These are phyloP conservation scores for Neurospora tetrasperma DNA, from an alignment of 495 filamentous ascomycete genomes.

Conservation along the genomic window DNA sequence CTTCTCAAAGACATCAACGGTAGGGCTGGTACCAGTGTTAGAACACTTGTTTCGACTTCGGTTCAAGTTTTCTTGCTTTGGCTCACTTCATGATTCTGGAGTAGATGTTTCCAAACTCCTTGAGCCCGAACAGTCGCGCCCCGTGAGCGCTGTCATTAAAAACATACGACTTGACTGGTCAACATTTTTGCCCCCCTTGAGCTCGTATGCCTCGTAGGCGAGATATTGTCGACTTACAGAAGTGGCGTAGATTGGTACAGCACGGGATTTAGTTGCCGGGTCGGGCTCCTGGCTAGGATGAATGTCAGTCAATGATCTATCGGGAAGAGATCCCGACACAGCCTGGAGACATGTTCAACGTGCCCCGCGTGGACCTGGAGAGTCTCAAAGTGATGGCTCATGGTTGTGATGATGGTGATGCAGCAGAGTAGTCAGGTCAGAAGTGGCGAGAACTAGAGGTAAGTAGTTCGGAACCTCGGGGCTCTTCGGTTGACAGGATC, in stretches of 20 bases:
- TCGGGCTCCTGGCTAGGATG: slow-evolving; percentile 66
- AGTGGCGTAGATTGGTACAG: slow-evolving; percentile 93
- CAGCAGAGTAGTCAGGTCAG: neutral
- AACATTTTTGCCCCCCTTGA: no score
- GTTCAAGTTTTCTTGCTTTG: neutral
- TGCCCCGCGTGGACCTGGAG: slow-evolving; percentile 96
- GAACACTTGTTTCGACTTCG: neutral
- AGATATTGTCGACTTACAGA: slow-evolving; percentile 44
- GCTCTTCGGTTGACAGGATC: neutral
- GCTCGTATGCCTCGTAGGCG: no score
- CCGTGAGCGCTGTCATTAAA: slow-evolving; percentile 98
- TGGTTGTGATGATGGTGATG: slow-evolving; percentile 6
- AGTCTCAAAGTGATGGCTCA: slow-evolving; percentile 68
- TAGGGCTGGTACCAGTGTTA: slow-evolving; percentile 48
- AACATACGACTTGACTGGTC: slow-evolving; percentile 33
- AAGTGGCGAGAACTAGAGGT: slow-evolving; percentile 1
- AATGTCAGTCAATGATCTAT: neutral
- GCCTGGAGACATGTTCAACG: slow-evolving; percentile 7
- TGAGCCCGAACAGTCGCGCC: slow-evolving; percentile 91
- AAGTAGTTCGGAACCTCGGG: neutral
- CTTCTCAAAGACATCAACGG: slow-evolving; percentile 97
- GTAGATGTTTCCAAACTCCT: slow-evolving; percentile 98
- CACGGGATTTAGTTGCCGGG: slow-evolving; percentile 75
- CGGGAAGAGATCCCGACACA: neutral
- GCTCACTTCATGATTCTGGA: slow-evolving; percentile 86